Base-by-base conservation (phyloP, 2,329 filamentous ascomycete species). In the Cercospora janseana region DNA sequence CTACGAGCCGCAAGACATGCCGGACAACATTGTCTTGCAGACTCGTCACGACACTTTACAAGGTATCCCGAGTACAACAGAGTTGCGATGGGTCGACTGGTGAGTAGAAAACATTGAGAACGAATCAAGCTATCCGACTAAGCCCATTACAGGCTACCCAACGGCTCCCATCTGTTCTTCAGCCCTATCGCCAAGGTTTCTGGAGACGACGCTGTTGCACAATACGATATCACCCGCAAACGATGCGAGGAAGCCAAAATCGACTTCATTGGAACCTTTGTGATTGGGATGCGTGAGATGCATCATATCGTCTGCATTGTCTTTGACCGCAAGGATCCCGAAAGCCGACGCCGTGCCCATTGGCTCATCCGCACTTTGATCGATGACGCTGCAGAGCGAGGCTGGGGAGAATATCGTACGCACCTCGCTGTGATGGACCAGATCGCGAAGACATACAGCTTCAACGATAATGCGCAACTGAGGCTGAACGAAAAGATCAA, bases 271-370 rank as follows among this genome's bases (percentile, higher is more conserved):
- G 71, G 72, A 2, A 75, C 74, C 2, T 76, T 80, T 43, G 72
- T 71, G 37, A 71, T 80, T 4, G 75, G 75, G 7, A 70, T 75
- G 54, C 69, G 77, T 8, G 77, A 80, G 62, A 79, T 80, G 70
- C 77, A 80, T 60, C 74, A 79, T 59, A 79, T 80, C 50, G 72
- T 78, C 3, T 76, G 75, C 50, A 75, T 81, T 32, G 70, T 79
- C 10, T 81, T 76, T 59, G 71, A 81, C 52, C 67, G 72, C 4
- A 67, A 69, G 28, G 67, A 75, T 26, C 56, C 66, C 0, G 68
- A 72, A 1, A 57, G 62, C 38, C 70, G 74, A 55, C 55, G 66
- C 15, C 64, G 67, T 44, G 69, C 69, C 8, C 63, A 70, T 52
- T 57, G 60, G 50, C 55, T 73, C 9, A 72, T 76, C 52, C 61